phyloP scores from a whole-genome alignment of 2,329 filamentous ascomycete genomes.

The Chrysoporthe austroafricana region DNA sequence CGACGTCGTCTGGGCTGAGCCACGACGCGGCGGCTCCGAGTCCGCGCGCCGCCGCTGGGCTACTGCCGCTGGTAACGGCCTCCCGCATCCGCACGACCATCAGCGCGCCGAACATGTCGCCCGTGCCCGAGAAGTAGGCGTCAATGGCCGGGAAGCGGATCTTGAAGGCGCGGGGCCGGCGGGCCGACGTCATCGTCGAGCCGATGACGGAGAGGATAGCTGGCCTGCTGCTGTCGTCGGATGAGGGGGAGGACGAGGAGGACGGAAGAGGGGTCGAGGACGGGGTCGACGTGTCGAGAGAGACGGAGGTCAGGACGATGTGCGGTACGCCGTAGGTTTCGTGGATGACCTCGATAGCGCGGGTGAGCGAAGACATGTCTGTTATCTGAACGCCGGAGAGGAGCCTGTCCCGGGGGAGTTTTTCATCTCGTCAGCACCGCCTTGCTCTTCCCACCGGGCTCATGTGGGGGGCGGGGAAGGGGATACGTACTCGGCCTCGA shows the following conservation, averaged over 20 bases:
- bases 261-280: constrained; percentile 44
- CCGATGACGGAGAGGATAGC: constrained; percentile 83
- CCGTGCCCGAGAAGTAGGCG: constrained; percentile 94
- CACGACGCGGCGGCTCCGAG: constrained; percentile 66
- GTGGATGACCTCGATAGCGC: constrained; percentile 80
- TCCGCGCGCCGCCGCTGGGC: constrained; percentile 29
- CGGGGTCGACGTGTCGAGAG: constrained; percentile 74
- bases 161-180: constrained; percentile 80
- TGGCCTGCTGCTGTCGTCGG: constrained; percentile 50
- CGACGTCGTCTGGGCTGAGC: constrained; percentile 75
- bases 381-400: constrained; percentile 84
- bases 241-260: neutral
- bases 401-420: constrained; percentile 57
- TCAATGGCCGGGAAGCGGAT: constrained; percentile 86
- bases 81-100: constrained; percentile 87
- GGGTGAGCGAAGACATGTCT: constrained; percentile 71
- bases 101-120: constrained; percentile 97
- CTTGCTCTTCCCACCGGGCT: too few relatives aligned
- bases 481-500: constrained; percentile 84
- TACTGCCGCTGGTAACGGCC: constrained; percentile 59
- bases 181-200: constrained; percentile 67
- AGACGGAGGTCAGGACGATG: constrained; percentile 89
- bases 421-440: neutral
- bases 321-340: constrained; percentile 77
- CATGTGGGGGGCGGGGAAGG: neutral